Base-by-base conservation (phyloP, 2,329 filamentous ascomycete genomes). In the Helotiales sp. region DNA sequence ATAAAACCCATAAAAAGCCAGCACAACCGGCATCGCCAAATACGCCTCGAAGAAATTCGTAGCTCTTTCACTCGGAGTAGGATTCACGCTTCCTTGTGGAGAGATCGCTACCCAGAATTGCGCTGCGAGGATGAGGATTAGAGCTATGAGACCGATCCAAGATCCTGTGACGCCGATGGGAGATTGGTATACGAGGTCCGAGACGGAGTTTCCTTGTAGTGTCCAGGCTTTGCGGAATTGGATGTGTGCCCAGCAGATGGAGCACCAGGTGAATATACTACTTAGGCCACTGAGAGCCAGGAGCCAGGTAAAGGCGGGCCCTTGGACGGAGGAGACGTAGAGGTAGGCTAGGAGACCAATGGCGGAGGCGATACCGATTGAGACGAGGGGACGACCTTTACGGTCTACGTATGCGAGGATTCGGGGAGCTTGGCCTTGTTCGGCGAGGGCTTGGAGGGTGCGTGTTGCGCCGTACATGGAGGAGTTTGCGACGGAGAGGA, bases 391-490 rank as follows among this genome's bases (percentile, higher is more conserved):
- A 3, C 93, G 88, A 27, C 93, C 93, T 64, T 87, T 84, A 50
- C 87, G 87, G 76, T 93, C 93, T 66, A 93, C 86, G 74, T 93
- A 96, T 59, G 85, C 86, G 29, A 96, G 79, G 64, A 92, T 78
- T 59, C 77, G 80, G 5, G 93, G 92, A 0, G 91, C 92, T 72
- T 96, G 91, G 56, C 86, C 83, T 74, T 96, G 91, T 71, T 96
- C 92, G 33, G 92, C 93, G 1, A 97, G 83, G 2, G 93, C 93
- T 31, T 91, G 90, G 8, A 98, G 84, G 1, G 93, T 97, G 64
- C 93, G 87, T 0, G 91, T 95, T 30, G 91, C 92, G 44, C 91
- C 93, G 44, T 96, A 98, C 63, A 97, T 89, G 64, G 92, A 88
- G 15, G 91, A 93, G 75, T 96, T 97, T 58, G 92, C 92, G 59